phyloP scores from a whole-genome alignment of 2,329 filamentous ascomycete genomes.

The Colletotrichum sp. region DNA sequence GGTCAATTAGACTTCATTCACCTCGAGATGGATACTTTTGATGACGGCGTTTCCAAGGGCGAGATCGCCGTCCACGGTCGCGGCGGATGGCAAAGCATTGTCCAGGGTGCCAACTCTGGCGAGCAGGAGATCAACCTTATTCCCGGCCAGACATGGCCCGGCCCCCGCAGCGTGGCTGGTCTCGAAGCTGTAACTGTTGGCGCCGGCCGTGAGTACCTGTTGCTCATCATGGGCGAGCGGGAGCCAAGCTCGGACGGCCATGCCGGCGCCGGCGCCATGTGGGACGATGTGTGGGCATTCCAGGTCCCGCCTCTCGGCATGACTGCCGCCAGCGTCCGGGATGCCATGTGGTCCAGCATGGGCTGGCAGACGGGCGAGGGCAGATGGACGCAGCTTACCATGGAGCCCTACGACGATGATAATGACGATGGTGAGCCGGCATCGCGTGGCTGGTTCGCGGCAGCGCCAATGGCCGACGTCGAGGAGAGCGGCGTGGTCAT shows the following conservation, averaged over 20 bases:
- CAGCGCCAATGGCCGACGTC: constrained; percentile 60
- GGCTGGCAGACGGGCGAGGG: constrained; percentile 61
- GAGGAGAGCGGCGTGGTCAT: constrained; percentile 65
- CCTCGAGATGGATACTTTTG: constrained; percentile 60
- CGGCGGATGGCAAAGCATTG: constrained; percentile 59
- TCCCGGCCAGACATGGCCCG: constrained; percentile 50
- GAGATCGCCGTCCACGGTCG: constrained; percentile 57
- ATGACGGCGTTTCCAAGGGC: constrained; percentile 51
- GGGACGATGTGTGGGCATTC: constrained; percentile 68
- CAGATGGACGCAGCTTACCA: constrained; percentile 58
- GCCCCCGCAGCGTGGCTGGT: constrained; percentile 56
- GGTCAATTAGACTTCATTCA: constrained; percentile 72
- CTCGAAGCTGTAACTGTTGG: constrained; percentile 63
- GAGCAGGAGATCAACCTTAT: constrained; percentile 39
- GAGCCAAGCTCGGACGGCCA: constrained; percentile 54
- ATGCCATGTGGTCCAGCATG: constrained; percentile 58
- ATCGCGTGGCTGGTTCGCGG: constrained; percentile 62
- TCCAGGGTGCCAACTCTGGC: constrained; percentile 36
- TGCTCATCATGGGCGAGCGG: constrained; percentile 65
- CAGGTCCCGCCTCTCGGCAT: constrained; percentile 61
- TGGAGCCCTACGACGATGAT: constrained; percentile 53
- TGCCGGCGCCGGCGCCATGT: constrained; percentile 57
- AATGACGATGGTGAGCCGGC: constrained; percentile 51
- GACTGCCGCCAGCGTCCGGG: constrained; percentile 59
- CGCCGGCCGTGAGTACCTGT: constrained; percentile 65